phyloP scores from a whole-genome alignment of 208 protist species.

The Trypanosoma scelopori region DNA sequence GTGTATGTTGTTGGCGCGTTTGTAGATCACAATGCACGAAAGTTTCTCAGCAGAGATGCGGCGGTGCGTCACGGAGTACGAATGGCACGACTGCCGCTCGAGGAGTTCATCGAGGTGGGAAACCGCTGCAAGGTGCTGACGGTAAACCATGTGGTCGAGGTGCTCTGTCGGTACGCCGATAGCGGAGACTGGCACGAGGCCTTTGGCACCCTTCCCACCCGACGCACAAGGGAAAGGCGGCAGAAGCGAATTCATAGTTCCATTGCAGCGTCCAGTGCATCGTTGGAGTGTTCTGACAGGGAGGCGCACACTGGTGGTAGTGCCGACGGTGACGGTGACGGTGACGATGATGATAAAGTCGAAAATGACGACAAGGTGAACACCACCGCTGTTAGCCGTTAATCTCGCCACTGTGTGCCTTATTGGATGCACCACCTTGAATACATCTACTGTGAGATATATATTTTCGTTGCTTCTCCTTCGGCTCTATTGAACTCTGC shows the following conservation, averaged over 20 bases:
- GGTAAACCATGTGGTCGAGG: conserved; percentile 85
- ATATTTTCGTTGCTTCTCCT: too few relatives aligned
- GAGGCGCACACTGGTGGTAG: background rate
- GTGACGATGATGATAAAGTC: background rate
- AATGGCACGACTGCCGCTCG: conserved; percentile 73
- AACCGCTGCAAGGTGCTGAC: conserved; percentile 90
- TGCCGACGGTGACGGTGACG: background rate
- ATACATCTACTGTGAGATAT: too few relatives aligned
- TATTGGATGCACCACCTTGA: too few relatives aligned
- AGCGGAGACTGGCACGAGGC: conserved; percentile 57
- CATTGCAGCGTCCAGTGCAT: background rate
- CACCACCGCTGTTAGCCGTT: background rate
- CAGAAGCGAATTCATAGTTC: conserved; percentile 27
- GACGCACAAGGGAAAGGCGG: conserved; percentile 43
- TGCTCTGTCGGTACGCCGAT: conserved; percentile 59
- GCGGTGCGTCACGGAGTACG: conserved; percentile 67
- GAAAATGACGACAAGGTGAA: background rate
- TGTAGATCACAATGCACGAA: conserved; percentile 88
- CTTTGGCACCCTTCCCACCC: conserved; percentile 73
- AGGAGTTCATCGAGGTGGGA: conserved; percentile 74
- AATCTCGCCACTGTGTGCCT: too few relatives aligned
- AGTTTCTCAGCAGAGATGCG: conserved; percentile 57
- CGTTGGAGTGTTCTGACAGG: background rate
- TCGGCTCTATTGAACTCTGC: too few relatives aligned
- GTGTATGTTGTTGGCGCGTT: conserved; percentile 89